Percentiles rank a stretch among this genome's conserved stretches.
Conservation (phyloP, 345 rosid genomes). For the Lenwebbia sp. region DNA sequence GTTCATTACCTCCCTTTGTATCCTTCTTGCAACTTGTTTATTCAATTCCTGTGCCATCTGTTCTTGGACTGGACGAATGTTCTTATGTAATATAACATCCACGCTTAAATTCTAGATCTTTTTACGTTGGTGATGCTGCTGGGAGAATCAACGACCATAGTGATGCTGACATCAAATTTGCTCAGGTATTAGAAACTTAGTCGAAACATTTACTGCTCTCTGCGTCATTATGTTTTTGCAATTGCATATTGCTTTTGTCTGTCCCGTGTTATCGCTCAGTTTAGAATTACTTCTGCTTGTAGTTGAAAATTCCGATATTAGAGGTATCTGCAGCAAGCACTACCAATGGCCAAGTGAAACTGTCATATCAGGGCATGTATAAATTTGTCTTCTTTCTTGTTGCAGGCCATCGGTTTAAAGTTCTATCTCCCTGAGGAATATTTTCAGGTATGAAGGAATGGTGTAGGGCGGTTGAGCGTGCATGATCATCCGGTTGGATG, state of each 20-base stretch:
- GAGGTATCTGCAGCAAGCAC: background rate
- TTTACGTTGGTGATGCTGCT: slow-evolving; percentile 96
- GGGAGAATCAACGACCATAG: slow-evolving; percentile 80
- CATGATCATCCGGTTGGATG: background rate
- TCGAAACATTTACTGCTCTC: background rate
- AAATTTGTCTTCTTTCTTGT: background rate
- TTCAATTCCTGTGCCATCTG: background rate
- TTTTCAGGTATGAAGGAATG: slow-evolving; percentile 15
- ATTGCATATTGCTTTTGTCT: background rate
- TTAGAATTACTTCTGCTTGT: background rate
- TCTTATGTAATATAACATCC: background rate
- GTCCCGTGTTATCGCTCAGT: background rate
- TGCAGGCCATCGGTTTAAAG: slow-evolving; percentile 68
- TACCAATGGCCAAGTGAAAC: background rate
- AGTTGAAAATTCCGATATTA: background rate
- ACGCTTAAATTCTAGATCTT: slow-evolving; percentile 44
- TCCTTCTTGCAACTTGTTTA: background rate
- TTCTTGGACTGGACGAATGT: background rate
- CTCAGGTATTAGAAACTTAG: slow-evolving; percentile 31
- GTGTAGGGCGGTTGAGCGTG: background rate
- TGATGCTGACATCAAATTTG: slow-evolving; percentile 82
- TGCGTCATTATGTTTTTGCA: background rate
- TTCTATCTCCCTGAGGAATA: slow-evolving; percentile 74
- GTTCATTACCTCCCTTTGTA: background rate
- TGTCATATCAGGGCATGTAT: background rate